These are phyloP conservation scores for Picochlorum sp. DNA, from an alignment of 139 green algal species.

Conservation along the genomic window DNA sequence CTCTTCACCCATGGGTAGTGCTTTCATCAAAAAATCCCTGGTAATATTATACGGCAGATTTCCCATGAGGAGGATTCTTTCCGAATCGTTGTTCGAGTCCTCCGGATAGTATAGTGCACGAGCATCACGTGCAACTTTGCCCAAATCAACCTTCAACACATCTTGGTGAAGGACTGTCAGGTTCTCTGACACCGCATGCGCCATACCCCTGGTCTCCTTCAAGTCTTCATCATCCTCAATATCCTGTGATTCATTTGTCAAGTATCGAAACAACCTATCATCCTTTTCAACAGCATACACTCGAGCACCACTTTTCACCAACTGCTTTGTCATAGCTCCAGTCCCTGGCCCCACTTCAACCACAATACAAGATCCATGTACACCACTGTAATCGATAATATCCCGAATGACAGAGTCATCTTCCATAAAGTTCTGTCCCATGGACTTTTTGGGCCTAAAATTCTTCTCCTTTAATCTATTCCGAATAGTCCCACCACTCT, in stretches of 20 bases:
- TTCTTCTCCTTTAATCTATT: background rate
- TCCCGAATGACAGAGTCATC: conserved; percentile 62
- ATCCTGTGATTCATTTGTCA: conserved; percentile 27
- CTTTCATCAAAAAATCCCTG: conserved; percentile 69
- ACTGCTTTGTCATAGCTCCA: conserved; percentile 50
- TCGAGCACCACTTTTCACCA: conserved; percentile 56
- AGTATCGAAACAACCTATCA: conserved; percentile 41
- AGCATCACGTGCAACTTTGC: conserved; percentile 18
- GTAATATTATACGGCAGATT: conserved; percentile 99
- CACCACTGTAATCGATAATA: conserved; percentile 49
- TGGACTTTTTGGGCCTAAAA: conserved; percentile 10
- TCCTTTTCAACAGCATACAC: conserved; percentile 93
- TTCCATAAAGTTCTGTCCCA: conserved; percentile 91
- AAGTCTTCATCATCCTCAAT: conserved; percentile 19
- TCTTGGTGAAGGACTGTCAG: too few relatives aligned
- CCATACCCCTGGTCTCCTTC: background rate
- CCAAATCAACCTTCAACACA: too few relatives aligned
- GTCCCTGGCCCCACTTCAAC: conserved; percentile 80
- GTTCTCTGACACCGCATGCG: background rate
- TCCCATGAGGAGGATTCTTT: conserved; percentile 64
- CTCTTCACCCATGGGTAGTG: conserved; percentile 60
- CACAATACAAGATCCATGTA: conserved; percentile 64
- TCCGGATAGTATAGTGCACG: conserved; percentile 17
- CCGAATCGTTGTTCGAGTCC: conserved; percentile 13
- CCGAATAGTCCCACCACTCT: background rate